Conservation (phyloP, 345 rosid genomes). For the Bretschneidera sinensis region DNA sequence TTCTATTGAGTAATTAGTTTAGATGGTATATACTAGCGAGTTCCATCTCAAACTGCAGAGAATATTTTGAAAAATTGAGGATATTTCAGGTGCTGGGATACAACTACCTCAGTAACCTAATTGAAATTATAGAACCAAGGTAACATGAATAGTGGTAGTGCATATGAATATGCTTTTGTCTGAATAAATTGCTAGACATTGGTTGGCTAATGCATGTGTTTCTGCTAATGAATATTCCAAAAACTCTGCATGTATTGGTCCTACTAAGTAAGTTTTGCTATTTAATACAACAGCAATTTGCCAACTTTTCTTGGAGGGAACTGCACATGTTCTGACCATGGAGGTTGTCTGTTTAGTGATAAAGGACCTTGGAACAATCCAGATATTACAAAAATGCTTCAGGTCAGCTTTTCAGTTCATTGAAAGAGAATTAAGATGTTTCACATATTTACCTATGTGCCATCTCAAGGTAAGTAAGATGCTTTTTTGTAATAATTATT, state of each 20-base stretch:
- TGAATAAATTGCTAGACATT: not conserved
- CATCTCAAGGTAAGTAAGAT: not conserved
- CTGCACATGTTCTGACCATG: constrained; percentile 55
- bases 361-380: constrained; percentile 70
- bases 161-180: not conserved
- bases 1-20: not conserved
- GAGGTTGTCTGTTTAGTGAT: constrained; percentile 57
- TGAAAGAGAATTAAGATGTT: not conserved
- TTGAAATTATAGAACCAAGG: constrained; percentile 50
- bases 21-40: not conserved
- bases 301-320: constrained; percentile 59
- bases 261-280: not conserved
- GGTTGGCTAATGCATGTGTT: not conserved
- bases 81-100: constrained; percentile 54
- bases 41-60: not conserved
- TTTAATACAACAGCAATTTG: constrained; percentile 38
- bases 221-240: not conserved
- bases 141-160: constrained; percentile 5
- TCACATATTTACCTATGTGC: not conserved
- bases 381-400: constrained; percentile 39
- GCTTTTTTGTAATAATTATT: not conserved
- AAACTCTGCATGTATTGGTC: not conserved
- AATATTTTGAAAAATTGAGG: not conserved
- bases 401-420: constrained; percentile 32
- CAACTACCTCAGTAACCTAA: constrained; percentile 33